phyloP scores from a whole-genome alignment of 1,284 basidiomycete species.

The Sporisorium exsertum region DNA sequence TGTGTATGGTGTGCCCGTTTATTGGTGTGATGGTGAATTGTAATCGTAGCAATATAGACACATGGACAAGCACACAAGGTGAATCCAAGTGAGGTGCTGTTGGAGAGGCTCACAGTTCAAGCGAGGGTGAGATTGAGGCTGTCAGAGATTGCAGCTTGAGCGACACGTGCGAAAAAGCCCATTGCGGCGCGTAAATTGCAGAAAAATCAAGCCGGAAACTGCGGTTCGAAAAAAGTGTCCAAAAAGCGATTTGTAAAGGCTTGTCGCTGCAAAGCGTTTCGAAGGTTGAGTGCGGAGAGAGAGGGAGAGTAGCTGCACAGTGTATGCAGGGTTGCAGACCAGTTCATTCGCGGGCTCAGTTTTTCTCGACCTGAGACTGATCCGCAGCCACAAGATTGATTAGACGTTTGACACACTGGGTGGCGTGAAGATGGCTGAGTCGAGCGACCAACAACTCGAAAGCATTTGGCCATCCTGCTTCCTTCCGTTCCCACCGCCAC shows the following conservation, averaged over 20 bases:
- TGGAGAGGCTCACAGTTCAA: neutral
- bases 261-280: neutral
- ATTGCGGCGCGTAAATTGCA: slow-evolving; percentile 24
- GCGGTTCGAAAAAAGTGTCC: neutral
- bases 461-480: neutral
- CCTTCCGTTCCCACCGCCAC: neutral
- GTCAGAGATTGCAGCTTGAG: neutral
- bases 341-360: too few relatives aligned
- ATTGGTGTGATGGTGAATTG: slow-evolving; percentile 40
- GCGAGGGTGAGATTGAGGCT: neutral
- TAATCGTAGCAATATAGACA: neutral
- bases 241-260: neutral
- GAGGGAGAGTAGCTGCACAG: slow-evolving; percentile 13
- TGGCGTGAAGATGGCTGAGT: slow-evolving; percentile 32
- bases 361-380: slow-evolving; percentile 1
- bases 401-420: slow-evolving; percentile 14
- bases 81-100: neutral
- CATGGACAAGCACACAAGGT: neutral
- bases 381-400: slow-evolving; percentile 6
- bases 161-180: too few relatives aligned
- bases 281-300: neutral
- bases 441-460: slow-evolving; percentile 4
- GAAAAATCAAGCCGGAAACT: slow-evolving; percentile 11
- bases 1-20: slow-evolving; percentile 87
- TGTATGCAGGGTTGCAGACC: slow-evolving; percentile 36